phyloP scores from a whole-genome alignment of 495 filamentous ascomycete genomes.

The Venustampulla echinocandica region DNA sequence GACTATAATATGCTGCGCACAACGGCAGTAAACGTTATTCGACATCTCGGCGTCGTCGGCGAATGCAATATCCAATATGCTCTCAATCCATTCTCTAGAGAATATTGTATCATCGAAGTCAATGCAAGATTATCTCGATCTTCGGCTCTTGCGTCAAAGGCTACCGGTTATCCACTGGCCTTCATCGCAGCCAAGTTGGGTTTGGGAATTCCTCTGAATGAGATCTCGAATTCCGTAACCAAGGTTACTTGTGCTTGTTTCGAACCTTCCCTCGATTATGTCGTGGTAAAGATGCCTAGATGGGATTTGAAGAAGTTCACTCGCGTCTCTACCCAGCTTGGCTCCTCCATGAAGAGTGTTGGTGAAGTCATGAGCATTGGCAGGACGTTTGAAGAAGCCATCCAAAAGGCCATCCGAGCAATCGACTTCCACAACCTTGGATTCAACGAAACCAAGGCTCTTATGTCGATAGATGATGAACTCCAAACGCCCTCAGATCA shows the following conservation, averaged over 20 bases:
- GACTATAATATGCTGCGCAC: slow-evolving; percentile 99
- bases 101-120: slow-evolving; percentile 99
- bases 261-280: slow-evolving; percentile 97
- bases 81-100: slow-evolving; percentile 88
- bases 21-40: slow-evolving; percentile 97
- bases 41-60: slow-evolving; percentile 91
- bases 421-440: slow-evolving; percentile 94
- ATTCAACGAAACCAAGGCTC: slow-evolving; percentile 82
- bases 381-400: slow-evolving; percentile 93
- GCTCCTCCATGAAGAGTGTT: slow-evolving; percentile 99
- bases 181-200: slow-evolving; percentile 96
- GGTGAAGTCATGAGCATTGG: slow-evolving; percentile 99
- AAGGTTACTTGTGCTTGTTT: slow-evolving; percentile 97
- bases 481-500: slow-evolving; percentile 96
- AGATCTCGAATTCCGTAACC: slow-evolving; percentile 93
- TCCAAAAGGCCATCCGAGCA: slow-evolving; percentile 93
- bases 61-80: slow-evolving; percentile 99
- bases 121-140: slow-evolving; percentile 94
- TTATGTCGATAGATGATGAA: slow-evolving; percentile 94
- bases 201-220: slow-evolving; percentile 88
- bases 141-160: slow-evolving; percentile 91
- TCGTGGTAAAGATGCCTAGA: slow-evolving; percentile 96
- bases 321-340: slow-evolving; percentile 86
- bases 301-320: slow-evolving; percentile 99
- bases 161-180: slow-evolving; percentile 90